A percentile compares a stretch with the other conserved stretches of the same genome.
phyloP scores from a whole-genome alignment of 768 basidiomycete species.

The Strobilomyces confusus region DNA sequence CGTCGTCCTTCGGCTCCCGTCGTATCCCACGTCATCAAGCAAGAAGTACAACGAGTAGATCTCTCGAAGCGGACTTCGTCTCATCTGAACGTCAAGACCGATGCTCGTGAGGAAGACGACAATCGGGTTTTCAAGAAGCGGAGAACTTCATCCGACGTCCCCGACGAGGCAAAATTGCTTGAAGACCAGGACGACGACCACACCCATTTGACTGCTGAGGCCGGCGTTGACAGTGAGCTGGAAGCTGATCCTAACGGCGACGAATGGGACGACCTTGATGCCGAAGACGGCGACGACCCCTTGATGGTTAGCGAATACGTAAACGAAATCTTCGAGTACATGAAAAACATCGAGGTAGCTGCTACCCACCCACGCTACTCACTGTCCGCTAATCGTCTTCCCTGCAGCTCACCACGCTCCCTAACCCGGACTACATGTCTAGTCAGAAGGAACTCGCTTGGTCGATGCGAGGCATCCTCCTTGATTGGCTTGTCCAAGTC shows the following conservation, averaged over 20 bases:
- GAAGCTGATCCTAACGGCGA: constrained; percentile 64
- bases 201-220: constrained; percentile 37
- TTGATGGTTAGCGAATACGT: constrained; percentile 98
- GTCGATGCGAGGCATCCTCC: constrained; percentile 84
- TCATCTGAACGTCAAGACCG: constrained; percentile 31
- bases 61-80: constrained; percentile 31
- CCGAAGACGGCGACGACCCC: constrained; percentile 89
- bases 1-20: constrained; percentile 31
- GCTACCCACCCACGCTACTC: neutral
- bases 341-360: constrained; percentile 78
- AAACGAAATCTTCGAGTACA: constrained; percentile 87
- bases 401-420: constrained; percentile 66
- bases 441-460: constrained; percentile 80
- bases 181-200: constrained; percentile 38
- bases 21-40: constrained; percentile 21
- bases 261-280: constrained; percentile 90
- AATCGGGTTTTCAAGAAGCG: constrained; percentile 68
- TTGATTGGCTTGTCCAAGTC: constrained; percentile 93
- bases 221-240: constrained; percentile 39
- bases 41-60: constrained; percentile 28
- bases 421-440: constrained; percentile 82
- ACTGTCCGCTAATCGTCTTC: neutral
- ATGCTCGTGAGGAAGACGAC: constrained; percentile 50
- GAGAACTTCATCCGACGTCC: constrained; percentile 64
- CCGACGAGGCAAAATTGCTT: constrained; percentile 41